phyloP scores from a whole-genome alignment of 2,329 filamentous ascomycete genomes.

The Arthrinium puccinioides region DNA sequence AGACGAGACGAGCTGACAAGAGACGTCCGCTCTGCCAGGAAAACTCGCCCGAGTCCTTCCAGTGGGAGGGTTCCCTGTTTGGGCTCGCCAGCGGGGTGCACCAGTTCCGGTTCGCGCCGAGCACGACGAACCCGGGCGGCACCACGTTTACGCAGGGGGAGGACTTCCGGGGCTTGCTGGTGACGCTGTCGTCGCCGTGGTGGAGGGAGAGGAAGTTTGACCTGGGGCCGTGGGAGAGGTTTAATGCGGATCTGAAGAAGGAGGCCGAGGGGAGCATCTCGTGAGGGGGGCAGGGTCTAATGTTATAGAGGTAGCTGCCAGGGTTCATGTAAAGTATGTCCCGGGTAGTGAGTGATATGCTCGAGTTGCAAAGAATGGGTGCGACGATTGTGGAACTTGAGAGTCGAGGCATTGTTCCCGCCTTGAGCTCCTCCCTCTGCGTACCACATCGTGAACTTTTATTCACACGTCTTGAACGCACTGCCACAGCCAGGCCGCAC shows the following conservation, averaged over 20 bases:
- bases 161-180: background rate
- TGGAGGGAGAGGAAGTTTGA: background rate
- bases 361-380: too few species aligned
- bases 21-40: background rate
- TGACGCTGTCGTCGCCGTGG: background rate
- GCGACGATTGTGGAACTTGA: too few species aligned
- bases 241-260: background rate
- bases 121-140: background rate
- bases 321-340: too few species aligned
- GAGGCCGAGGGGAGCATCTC: background rate
- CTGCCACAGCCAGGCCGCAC: too few species aligned
- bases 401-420: too few species aligned
- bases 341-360: too few species aligned
- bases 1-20: background rate
- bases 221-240: background rate
- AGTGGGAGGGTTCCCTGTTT: background rate
- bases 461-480: too few species aligned
- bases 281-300: too few species aligned
- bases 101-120: background rate
- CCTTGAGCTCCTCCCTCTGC: too few species aligned
- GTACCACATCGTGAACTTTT: too few species aligned
- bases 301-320: too few species aligned
- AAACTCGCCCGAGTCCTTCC: background rate
- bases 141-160: background rate
- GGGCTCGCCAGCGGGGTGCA: background rate